A percentile compares a stretch with the other conserved stretches of the same genome.
These are phyloP conservation scores for Chytriomyces hyalinus DNA, from an alignment of 192 early-diverging fungal species.

Conservation along the genomic window DNA sequence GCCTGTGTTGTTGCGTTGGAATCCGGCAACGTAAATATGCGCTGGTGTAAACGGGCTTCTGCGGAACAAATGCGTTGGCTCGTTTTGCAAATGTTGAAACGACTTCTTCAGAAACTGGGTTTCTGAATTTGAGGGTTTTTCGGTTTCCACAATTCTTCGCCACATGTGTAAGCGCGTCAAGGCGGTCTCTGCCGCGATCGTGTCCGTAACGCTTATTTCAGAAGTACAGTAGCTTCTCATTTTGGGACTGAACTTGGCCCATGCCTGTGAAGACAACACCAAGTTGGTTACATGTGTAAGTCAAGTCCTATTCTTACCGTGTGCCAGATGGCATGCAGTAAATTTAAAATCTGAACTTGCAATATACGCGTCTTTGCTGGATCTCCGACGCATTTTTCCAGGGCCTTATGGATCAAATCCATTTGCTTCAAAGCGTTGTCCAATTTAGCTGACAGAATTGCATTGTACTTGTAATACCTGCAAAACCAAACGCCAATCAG, in stretches of 20 bases:
- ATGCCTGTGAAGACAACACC: conserved; percentile 1
- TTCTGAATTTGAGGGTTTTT: background rate
- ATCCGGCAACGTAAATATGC: conserved; percentile 11
- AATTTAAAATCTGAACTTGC: conserved; percentile 13
- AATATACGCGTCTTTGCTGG: background rate
- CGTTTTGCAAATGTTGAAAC: conserved; percentile 4
- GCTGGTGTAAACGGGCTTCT: conserved; percentile 7
- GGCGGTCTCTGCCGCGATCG: conserved; percentile 11
- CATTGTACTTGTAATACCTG: conserved; percentile 34
- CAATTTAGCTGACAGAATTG: conserved; percentile 23
- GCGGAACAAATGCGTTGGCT: conserved; percentile 28
- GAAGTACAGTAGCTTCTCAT: background rate
- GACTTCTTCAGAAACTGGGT: background rate
- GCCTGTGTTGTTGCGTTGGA: background rate
- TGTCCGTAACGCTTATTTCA: background rate
- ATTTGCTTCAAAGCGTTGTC: conserved; percentile 11
- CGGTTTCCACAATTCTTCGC: conserved; percentile 20
- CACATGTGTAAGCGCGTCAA: conserved; percentile 27
- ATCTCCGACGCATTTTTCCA: background rate
- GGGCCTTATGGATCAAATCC: background rate
- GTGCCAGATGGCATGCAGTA: conserved; percentile 24
- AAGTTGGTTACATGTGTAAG: background rate
- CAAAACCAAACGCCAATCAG: background rate
- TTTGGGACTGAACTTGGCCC: conserved; percentile 22
- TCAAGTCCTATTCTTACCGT: background rate